Percentiles rank a stretch among this genome's conserved stretches.
phyloP scores from a whole-genome alignment of 768 basidiomycete species.

The Dioszegia crocea region DNA sequence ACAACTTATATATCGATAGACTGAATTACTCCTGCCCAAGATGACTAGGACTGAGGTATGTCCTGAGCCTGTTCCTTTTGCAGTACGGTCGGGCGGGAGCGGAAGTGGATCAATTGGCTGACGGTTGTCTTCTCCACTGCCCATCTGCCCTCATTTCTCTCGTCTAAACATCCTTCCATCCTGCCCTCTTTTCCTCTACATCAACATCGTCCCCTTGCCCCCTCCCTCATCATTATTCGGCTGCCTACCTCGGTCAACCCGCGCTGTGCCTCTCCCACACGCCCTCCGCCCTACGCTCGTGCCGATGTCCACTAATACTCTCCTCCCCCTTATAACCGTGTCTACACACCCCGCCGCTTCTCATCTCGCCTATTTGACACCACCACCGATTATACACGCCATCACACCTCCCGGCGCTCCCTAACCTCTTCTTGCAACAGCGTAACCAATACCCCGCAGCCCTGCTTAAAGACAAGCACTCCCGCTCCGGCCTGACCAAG shows the following conservation, averaged over 20 bases:
- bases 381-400: no score
- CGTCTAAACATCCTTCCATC: background rate
- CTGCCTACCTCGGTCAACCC: background rate
- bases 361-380: no score
- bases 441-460: constrained; percentile 44
- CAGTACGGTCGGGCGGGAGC: no score
- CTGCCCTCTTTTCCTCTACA: no score
- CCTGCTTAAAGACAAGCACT: constrained; percentile 41
- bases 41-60: constrained; percentile 21
- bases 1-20: no score
- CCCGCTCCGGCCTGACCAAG: constrained; percentile 54
- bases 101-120: background rate
- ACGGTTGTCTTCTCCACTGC: background rate
- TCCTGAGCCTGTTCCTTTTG: background rate
- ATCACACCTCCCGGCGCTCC: no score
- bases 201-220: no score
- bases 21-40: background rate
- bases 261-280: background rate
- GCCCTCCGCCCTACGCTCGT: background rate
- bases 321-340: no score
- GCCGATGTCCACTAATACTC: no score
- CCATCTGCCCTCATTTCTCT: background rate
- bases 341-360: no score
- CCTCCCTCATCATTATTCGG: background rate
- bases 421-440: constrained; percentile 20